Base-by-base conservation (phyloP, 148 eudicot species). In the Heliosperma pusillum region DNA sequence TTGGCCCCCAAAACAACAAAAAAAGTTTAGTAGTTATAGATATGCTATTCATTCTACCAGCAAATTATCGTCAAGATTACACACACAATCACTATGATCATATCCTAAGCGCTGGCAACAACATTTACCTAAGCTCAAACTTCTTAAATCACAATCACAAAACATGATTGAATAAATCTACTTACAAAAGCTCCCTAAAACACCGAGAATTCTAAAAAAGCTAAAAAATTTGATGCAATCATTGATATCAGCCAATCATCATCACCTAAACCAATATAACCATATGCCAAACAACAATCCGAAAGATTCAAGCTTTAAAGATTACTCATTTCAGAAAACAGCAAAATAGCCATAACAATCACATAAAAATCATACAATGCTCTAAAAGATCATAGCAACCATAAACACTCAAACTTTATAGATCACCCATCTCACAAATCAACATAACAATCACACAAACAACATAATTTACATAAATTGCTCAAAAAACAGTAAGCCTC, bases 281-380 rank as follows among this genome's bases (percentile, higher is more conserved):
- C n/a, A n/a, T n/a, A n/a, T n/a, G n/a, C n/a, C n/a, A n/a, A 7
- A 67, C 21, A 71, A 9, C 63, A 53, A 30, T 40, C 27, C 26
- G 17, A 76, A 76, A 42, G 66, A 20, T 33, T 30, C 70, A 53
- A 56, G 16, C 69, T 70, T 74, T 20, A 29, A 10, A 60, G 7
- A 22, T 58, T 40, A 21, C 69, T 36, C 33, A 55, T 62, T 19
- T 27, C 71, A 16, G 45, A 62, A 67, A 64, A 25, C 29, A 17
- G 22, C 9, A 50, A 30, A 3, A 12, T 19, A 69, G 16, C 36
- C 13, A 45, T 45, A 45, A 45, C 11, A 45, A 45, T 45, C 52
- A 45, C 52, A 3, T 3, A 40, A 7, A 40, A 40, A 40, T 3
- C 44, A 40, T 40, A 7, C 3, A 40, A 40, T 40, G 3, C 44